These are phyloP conservation scores for Scutellaria galericulata DNA, from an alignment of 257 asterid genomes.

Conservation along the genomic window DNA sequence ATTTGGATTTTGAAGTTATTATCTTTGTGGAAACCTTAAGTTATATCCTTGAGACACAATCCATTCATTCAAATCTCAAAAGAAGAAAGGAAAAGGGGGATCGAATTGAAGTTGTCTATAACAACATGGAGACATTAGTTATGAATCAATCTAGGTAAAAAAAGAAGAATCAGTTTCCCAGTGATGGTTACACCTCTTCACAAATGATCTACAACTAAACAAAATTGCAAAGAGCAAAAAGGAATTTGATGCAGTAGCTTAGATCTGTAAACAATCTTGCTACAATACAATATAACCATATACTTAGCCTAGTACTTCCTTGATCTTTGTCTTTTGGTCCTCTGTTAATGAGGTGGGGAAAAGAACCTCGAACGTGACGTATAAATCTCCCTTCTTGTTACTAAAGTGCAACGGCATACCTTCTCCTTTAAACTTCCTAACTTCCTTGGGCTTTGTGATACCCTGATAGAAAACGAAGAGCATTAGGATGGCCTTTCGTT, in stretches of 20 bases:
- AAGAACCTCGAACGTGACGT: constrained; percentile 81
- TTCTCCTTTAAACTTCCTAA: constrained; percentile 84
- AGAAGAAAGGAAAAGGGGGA: too few species aligned
- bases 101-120: too few species aligned
- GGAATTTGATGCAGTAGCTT: neutral
- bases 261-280: constrained; percentile 17
- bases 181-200: constrained; percentile 27
- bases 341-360: constrained; percentile 81
- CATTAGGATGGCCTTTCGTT: neutral
- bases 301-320: constrained; percentile 56
- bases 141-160: constrained; percentile 3
- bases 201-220: constrained; percentile 38
- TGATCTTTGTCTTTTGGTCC: constrained; percentile 81
- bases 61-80: too few species aligned
- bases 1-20: too few species aligned
- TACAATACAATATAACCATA: constrained; percentile 10
- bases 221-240: constrained; percentile 38
- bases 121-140: neutral
- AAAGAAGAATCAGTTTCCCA: constrained; percentile 8
- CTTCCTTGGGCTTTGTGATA: constrained; percentile 87
- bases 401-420: constrained; percentile 90
- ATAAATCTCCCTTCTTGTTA: constrained; percentile 87
- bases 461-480: constrained; percentile 48
- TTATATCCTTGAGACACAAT: too few species aligned
- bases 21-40: too few species aligned